Conservation (phyloP, 495 filamentous ascomycete species). For the Aspergillus campestris region DNA sequence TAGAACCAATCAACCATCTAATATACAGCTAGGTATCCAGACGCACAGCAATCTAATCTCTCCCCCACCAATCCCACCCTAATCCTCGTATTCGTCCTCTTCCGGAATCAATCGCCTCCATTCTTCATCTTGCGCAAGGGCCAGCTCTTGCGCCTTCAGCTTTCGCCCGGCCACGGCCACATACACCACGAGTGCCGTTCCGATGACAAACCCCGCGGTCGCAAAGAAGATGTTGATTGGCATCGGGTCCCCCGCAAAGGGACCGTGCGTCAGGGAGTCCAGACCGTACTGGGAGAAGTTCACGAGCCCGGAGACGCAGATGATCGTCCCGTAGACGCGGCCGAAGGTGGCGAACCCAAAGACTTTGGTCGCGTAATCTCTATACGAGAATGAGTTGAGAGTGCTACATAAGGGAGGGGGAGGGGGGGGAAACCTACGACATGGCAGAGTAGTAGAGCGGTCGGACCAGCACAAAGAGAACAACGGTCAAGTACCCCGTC, state of each 20-base stretch:
- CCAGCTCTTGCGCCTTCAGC: conserved; percentile 7
- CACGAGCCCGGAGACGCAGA: conserved; percentile 75
- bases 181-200: conserved; percentile 49
- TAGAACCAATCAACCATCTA: no score
- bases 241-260: conserved; percentile 62
- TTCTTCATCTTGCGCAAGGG: conserved; percentile 19
- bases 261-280: conserved; percentile 70
- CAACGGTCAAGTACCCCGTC: conserved; percentile 69
- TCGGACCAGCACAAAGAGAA: conserved; percentile 57
- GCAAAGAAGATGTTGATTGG: conserved; percentile 71
- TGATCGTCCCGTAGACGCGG: conserved; percentile 85
- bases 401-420: background rate
- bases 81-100: conserved; percentile 19
- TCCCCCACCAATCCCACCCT: background rate
- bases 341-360: conserved; percentile 93
- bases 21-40: no score
- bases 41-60: background rate
- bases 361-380: conserved; percentile 87
- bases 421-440: conserved; percentile 31
- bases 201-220: conserved; percentile 51
- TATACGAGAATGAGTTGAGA: conserved; percentile 20
- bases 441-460: conserved; percentile 46
- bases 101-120: conserved; percentile 25
- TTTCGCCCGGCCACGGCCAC: conserved; percentile 35
- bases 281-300: conserved; percentile 79